Conservation (phyloP, 1,139 yeast species). For the Suhomyces taliae region DNA sequence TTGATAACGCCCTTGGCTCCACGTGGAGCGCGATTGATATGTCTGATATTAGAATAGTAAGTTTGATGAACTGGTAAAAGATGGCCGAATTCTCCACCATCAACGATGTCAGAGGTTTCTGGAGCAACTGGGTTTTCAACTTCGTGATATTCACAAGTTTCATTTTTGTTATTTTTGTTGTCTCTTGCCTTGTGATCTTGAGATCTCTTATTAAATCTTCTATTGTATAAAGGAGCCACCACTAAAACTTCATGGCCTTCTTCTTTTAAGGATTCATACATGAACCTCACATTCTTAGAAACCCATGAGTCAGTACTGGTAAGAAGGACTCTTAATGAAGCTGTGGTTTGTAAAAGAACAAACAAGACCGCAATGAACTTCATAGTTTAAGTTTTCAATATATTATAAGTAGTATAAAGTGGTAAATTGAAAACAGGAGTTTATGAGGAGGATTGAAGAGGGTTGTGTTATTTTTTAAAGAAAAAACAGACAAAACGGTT, state of each 20-base stretch:
- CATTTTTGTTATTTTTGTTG: not conserved
- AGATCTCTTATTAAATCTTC: not conserved
- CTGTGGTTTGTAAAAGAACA: slow-evolving; percentile 6
- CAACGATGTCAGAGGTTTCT: slow-evolving; percentile 7
- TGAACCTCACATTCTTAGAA: slow-evolving; percentile 31
- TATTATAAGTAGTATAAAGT: no score
- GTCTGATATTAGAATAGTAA: slow-evolving; percentile 24
- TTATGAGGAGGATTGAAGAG: no score
- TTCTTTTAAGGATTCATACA: slow-evolving; percentile 26
- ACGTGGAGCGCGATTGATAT: slow-evolving; percentile 16
- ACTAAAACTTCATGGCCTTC: slow-evolving; percentile 33
- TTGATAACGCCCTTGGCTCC: slow-evolving; percentile 24
- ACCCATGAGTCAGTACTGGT: slow-evolving; percentile 46
- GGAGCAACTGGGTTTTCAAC: slow-evolving; percentile 5
- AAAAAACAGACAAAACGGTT: no score
- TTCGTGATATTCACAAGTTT: not conserved
- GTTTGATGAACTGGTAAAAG: slow-evolving; percentile 33
- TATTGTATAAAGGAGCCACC: slow-evolving; percentile 34
- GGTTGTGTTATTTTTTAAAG: no score
- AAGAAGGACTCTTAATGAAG: slow-evolving; percentile 31
- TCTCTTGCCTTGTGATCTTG: not conserved
- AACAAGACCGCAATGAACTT: slow-evolving; percentile 5
- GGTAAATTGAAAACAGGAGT: no score
- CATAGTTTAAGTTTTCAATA: not conserved
- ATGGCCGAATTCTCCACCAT: slow-evolving; percentile 41